Percentiles rank a stretch among this genome's conserved stretches.
These are phyloP conservation scores for Prunella vulgaris DNA, from an alignment of 257 asterid species.

Conservation along the genomic window DNA sequence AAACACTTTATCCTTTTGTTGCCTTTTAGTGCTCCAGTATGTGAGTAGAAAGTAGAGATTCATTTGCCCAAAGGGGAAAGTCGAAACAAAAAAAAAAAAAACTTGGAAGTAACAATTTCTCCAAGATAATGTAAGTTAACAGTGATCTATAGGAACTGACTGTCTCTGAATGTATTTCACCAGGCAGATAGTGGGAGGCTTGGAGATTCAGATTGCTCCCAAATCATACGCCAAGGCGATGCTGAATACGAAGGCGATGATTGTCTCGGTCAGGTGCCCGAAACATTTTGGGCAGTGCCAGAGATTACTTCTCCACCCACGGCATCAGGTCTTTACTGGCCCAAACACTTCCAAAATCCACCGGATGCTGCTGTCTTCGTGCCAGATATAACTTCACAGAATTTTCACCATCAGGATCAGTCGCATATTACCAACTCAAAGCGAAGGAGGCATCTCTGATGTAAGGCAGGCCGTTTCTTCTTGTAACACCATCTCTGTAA, in stretches of 20 bases:
- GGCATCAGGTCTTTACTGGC: constrained; percentile 70
- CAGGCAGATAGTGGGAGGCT: constrained; percentile 77
- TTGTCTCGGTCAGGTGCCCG: constrained; percentile 54
- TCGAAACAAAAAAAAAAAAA: no score
- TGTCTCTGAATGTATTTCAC: constrained; percentile 16
- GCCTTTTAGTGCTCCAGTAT: no score
- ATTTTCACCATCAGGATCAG: constrained; percentile 24
- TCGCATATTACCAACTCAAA: constrained; percentile 30
- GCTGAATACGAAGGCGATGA: constrained; percentile 62
- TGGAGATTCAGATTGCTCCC: constrained; percentile 54
- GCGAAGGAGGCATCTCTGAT: constrained; percentile 42
- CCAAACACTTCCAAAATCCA: constrained; percentile 36
- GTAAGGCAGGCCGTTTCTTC: background rate
- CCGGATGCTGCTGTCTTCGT: constrained; percentile 44
- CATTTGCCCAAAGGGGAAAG: no score
- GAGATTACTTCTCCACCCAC: constrained; percentile 70
- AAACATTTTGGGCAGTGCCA: constrained; percentile 67
- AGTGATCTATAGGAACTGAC: background rate
- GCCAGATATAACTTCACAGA: constrained; percentile 54
- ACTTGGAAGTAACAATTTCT: background rate
- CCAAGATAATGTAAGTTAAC: background rate
- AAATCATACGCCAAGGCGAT: constrained; percentile 37
- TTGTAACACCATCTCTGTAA: constrained; percentile 3
- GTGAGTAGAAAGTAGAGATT: no score
- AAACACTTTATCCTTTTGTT: no score